Percentiles rank a stretch among this genome's conserved stretches.
phyloP scores from a whole-genome alignment of 306 rosid genomes.

The Cicer yamashitae region DNA sequence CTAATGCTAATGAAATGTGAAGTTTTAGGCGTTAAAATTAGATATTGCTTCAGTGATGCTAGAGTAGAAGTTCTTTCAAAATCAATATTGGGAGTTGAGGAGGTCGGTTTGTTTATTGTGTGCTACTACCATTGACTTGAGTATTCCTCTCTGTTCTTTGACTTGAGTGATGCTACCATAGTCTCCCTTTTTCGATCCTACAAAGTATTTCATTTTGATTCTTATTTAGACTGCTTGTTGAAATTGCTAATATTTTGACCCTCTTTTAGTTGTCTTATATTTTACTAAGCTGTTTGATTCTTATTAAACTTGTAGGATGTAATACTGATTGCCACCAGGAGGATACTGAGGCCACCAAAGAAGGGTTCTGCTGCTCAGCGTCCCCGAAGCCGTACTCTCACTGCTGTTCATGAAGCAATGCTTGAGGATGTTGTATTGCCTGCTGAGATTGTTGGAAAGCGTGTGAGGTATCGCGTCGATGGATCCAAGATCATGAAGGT shows the following conservation, averaged over 20 bases:
- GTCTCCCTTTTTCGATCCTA: neutral
- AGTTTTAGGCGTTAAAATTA: too few species aligned
- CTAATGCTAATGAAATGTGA: neutral
- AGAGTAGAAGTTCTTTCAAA: neutral
- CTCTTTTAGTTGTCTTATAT: neutral
- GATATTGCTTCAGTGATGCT: neutral
- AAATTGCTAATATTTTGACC: neutral
- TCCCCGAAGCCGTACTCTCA: constrained; percentile 83
- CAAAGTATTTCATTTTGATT: neutral
- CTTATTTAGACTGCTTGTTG: neutral
- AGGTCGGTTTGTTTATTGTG: neutral
- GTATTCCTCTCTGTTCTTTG: neutral
- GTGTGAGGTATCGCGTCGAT: constrained; percentile 69
- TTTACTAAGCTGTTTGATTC: neutral
- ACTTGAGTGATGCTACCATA: too few species aligned
- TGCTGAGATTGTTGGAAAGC: constrained; percentile 95
- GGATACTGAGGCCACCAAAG: constrained; percentile 94
- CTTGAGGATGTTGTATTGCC: constrained; percentile 86
- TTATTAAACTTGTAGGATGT: constrained; percentile 60
- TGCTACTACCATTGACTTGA: neutral
- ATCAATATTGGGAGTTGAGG: too few species aligned
- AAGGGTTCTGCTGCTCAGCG: constrained; percentile 88
- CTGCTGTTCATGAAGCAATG: constrained; percentile 92
- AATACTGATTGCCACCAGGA: constrained; percentile 79
- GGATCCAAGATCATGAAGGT: constrained; percentile 95